Percentiles rank a stretch among this genome's conserved stretches.
Evolutionary conservation across 495 filamentous ascomycete species (phyloP).

Genomic region (Amniculicola lignicola): DNA sequence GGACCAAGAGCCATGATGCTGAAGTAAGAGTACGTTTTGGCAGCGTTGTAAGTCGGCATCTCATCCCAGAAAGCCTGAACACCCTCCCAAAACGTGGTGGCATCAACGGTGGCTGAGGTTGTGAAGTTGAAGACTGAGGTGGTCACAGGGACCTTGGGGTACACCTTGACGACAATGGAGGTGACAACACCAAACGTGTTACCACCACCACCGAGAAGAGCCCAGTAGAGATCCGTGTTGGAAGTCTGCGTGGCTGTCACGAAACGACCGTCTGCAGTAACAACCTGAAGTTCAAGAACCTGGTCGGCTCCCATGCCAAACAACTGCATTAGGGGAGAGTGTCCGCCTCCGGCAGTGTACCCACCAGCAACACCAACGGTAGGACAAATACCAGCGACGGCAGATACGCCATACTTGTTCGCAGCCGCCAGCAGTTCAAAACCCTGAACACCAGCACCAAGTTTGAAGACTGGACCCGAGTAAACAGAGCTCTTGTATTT

Average conservation of each 20-base stretch:
- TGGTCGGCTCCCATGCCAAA: conserved; percentile 26
- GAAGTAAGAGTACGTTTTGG: conserved; percentile 26
- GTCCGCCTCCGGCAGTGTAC: conserved; percentile 20
- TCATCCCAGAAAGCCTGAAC: conserved; percentile 13
- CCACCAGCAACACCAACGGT: conserved; percentile 31
- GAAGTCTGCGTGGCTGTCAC: background rate
- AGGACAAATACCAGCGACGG: conserved; percentile 42
- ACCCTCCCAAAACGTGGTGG: conserved; percentile 15
- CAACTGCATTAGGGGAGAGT: conserved; percentile 15
- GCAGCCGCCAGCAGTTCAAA: conserved; percentile 22
- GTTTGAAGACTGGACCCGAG: conserved; percentile 21
- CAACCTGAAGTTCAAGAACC: conserved; percentile 15
- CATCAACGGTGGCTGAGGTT: background rate
- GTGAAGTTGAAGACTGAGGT: conserved; percentile 19
- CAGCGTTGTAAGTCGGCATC: conserved; percentile 13
- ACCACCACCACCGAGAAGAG: conserved; percentile 31
- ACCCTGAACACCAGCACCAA: conserved; percentile 24
- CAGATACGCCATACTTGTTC: conserved; percentile 20
- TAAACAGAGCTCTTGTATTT: conserved; percentile 18
- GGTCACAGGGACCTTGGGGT: conserved; percentile 20
- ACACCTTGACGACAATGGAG: conserved; percentile 16
- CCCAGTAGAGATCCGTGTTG: conserved; percentile 33
- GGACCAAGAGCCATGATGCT: background rate
- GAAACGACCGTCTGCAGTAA: conserved; percentile 21
- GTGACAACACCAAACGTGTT: conserved; percentile 29